Base-by-base conservation (phyloP, 768 basidiomycete species). In the Lyophyllum shimeji region DNA sequence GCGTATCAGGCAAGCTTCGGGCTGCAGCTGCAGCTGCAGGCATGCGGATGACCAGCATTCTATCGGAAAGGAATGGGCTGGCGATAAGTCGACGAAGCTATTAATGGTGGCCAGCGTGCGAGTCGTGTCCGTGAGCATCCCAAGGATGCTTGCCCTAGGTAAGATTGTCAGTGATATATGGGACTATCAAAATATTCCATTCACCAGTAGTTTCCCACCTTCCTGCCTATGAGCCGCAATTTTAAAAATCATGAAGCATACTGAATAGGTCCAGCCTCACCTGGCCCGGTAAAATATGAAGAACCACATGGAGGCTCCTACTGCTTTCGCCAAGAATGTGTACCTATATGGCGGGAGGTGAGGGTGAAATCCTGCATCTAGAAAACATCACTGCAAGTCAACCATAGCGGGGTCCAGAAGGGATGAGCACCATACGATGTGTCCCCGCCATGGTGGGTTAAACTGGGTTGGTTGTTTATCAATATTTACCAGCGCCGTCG, bases 251-350 rank as follows among this genome's bases (percentile, higher is more conserved):
- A 42, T 9, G 2, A 48, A 24, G 11, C n/a, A 43, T 13, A n/a
- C 46, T 8, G 24, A 7, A 29, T n/a, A 29, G 27, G 1, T 24
- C n/a, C n/a, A 23, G 46, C 79, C 89, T 67, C 65, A 96, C 95
- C 93, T 80, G 60, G 90, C 89, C 54, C 95, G 86, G 74, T 95
- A 97, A 79, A 97, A 96, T 69, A 97, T 94, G 79, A 95, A 97
- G 84, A 96, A 96, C 95, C 95, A 97, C 95, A 97, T 96, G 23
- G 86, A 83, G 31, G 94, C 95, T 47, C 95, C 95, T 44, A 97
- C 77, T 57, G 84, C 85, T 73, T 94, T 95, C 24, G 89, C 82
- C 27, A 95, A 79, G 69, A 93, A 84, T 56, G 81, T 83, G 72
- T 94, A 85, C 65, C 78, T 83, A 65, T 84, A 78, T 12, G 88